phyloP scores from a whole-genome alignment of 1,284 basidiomycete species.

The Volvariella volvacea region DNA sequence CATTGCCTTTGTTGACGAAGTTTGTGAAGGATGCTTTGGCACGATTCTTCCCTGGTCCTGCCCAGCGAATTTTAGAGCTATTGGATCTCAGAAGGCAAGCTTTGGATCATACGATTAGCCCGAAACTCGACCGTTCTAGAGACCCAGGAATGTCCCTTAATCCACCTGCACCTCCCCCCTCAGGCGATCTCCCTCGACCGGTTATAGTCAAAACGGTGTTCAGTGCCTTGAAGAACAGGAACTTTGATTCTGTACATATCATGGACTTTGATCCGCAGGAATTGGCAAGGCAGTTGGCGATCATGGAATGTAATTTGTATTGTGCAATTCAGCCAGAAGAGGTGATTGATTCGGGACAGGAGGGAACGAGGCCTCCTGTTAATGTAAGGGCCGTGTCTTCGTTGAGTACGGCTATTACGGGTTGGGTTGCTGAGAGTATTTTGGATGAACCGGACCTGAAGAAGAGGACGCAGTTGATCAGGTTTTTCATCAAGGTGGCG shows the following conservation, averaged over 20 bases:
- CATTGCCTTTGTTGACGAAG: conserved; percentile 50
- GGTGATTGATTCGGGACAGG: conserved; percentile 75
- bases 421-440: conserved; percentile 94
- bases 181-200: conserved; percentile 70
- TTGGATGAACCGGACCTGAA: conserved; percentile 86
- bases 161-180: conserved; percentile 39
- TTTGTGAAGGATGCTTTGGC: conserved; percentile 63
- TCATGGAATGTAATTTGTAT: conserved; percentile 89
- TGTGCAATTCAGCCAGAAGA: conserved; percentile 84
- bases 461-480: conserved; percentile 79
- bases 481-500: conserved; percentile 95
- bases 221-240: conserved; percentile 49
- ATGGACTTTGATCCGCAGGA: conserved; percentile 94
- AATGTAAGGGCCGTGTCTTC: conserved; percentile 83
- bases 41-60: conserved; percentile 59
- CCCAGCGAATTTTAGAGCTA: conserved; percentile 70
- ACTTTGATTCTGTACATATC: conserved; percentile 56
- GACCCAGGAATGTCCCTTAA: conserved; percentile 68
- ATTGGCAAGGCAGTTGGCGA: conserved; percentile 90
- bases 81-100: conserved; percentile 48
- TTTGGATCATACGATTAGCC: conserved; percentile 38
- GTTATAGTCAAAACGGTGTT: conserved; percentile 82
- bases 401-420: conserved; percentile 87
- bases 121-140: conserved; percentile 53
- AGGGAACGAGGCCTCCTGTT: conserved; percentile 55